These are phyloP conservation scores for Eremomyces bilateralis DNA, from an alignment of 495 filamentous ascomycete species.

Conservation along the genomic window DNA sequence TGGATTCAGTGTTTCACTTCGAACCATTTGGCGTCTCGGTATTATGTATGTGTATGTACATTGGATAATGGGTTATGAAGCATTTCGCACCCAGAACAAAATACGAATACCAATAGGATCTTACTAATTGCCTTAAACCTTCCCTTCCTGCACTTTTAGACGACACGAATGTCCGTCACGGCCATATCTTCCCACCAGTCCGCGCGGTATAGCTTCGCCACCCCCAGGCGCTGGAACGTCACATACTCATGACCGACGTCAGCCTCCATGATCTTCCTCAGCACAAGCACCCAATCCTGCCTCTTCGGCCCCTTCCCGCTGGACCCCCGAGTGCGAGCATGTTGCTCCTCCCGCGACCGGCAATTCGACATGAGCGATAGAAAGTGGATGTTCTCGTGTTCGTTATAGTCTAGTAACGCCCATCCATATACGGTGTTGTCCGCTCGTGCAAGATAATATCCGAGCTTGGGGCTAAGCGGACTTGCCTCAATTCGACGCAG, in stretches of 20 bases:
- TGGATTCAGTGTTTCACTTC: too few relatives aligned
- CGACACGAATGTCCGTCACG: too few relatives aligned
- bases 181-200: not conserved
- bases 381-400: too few relatives aligned
- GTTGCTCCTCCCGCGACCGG: too few relatives aligned
- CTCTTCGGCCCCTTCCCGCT: not conserved
- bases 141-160: too few relatives aligned
- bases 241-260: not conserved
- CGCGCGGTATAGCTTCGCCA: not conserved
- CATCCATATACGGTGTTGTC: not conserved
- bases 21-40: too few relatives aligned
- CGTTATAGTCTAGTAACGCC: not conserved
- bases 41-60: too few relatives aligned
- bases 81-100: too few relatives aligned
- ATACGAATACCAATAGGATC: too few relatives aligned
- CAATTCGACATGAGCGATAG: not conserved
- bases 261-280: too few relatives aligned
- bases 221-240: not conserved
- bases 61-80: too few relatives aligned
- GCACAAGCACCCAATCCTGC: not conserved
- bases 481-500: not conserved
- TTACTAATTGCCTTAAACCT: too few relatives aligned
- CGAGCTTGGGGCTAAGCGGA: not conserved
- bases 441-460: not conserved
- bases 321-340: not conserved